Evolutionary conservation across 805 yeast genomes (phyloP).

Genomic region (Candida loeiensis): DNA sequence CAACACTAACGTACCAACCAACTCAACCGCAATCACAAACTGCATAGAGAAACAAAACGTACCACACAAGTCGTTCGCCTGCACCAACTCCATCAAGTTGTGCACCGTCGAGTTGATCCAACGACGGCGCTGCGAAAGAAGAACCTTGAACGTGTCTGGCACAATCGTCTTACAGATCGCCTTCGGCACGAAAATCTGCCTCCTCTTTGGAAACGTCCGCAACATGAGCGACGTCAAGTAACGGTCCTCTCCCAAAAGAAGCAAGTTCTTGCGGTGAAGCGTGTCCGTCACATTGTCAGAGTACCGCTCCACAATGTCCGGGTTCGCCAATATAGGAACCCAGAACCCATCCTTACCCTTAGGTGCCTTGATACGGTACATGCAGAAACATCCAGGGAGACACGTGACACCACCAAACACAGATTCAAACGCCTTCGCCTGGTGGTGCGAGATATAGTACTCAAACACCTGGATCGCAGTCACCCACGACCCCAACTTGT

Average conservation of each 20-base stretch:
- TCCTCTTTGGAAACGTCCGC: constrained; percentile 83
- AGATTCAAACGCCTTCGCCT: constrained; percentile 91
- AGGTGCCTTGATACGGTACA: constrained; percentile 88
- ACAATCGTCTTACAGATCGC: constrained; percentile 91
- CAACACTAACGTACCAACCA: constrained; percentile 81
- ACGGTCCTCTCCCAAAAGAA: constrained; percentile 88
- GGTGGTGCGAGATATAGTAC: constrained; percentile 90
- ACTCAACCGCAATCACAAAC: constrained; percentile 78
- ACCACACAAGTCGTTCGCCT: constrained; percentile 87
- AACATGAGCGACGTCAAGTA: constrained; percentile 82
- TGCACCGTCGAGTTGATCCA: constrained; percentile 97
- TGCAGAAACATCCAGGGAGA: constrained; percentile 91
- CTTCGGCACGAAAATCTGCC: constrained; percentile 80
- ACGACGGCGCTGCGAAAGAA: constrained; percentile 89
- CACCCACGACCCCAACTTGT: constrained; percentile 81
- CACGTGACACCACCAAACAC: constrained; percentile 94
- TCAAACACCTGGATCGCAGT: constrained; percentile 93
- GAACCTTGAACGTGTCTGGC: constrained; percentile 75
- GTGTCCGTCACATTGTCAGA: constrained; percentile 82
- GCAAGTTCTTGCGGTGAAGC: constrained; percentile 79
- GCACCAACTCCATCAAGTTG: constrained; percentile 80
- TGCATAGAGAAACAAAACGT: constrained; percentile 95
- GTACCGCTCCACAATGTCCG: constrained; percentile 89
- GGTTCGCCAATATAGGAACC: constrained; percentile 92
- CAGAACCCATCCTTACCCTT: constrained; percentile 68